Conservation (phyloP, 177 flowering plant genomes). For the Telopea speciosissima region DNA sequence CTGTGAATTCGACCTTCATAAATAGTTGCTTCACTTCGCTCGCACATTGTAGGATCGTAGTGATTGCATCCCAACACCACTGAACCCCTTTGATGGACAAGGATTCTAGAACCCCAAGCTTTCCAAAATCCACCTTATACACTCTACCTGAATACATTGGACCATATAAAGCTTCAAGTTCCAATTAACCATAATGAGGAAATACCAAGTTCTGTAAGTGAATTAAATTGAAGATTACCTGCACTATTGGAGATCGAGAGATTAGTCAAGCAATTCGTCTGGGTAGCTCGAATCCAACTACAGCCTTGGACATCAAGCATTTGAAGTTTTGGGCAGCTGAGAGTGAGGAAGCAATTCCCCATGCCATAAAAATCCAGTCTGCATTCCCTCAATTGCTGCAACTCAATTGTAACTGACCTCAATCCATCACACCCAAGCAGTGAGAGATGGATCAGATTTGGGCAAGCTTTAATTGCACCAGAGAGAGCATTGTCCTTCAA, state of each 20-base stretch:
- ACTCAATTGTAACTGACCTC: conserved; percentile 42
- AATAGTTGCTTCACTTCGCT: conserved; percentile 69
- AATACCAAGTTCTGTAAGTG: not conserved
- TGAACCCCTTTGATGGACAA: conserved; percentile 63
- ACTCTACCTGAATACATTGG: conserved; percentile 43
- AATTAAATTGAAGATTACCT: conserved; percentile 32
- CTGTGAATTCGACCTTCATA: conserved; percentile 89
- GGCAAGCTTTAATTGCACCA: conserved; percentile 55
- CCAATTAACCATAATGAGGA: not conserved
- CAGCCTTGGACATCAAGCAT: conserved; percentile 74
- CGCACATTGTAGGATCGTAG: conserved; percentile 58
- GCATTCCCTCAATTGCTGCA: conserved; percentile 56
- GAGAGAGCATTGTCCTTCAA: conserved; percentile 49
- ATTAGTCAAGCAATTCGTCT: conserved; percentile 37
- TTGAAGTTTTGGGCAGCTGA: conserved; percentile 46
- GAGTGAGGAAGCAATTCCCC: conserved; percentile 51
- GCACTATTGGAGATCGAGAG: conserved; percentile 65
- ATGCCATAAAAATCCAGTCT: conserved; percentile 70
- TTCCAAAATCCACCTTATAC: conserved; percentile 57
- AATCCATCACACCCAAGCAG: conserved; percentile 79
- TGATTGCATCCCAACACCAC: conserved; percentile 84
- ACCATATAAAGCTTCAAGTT: not conserved
- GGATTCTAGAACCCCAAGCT: conserved; percentile 49
- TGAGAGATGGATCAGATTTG: conserved; percentile 50
- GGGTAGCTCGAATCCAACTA: conserved; percentile 57